These are phyloP conservation scores for Inonotus obliquus DNA, from an alignment of 1,284 basidiomycete species.

Conservation along the genomic window DNA sequence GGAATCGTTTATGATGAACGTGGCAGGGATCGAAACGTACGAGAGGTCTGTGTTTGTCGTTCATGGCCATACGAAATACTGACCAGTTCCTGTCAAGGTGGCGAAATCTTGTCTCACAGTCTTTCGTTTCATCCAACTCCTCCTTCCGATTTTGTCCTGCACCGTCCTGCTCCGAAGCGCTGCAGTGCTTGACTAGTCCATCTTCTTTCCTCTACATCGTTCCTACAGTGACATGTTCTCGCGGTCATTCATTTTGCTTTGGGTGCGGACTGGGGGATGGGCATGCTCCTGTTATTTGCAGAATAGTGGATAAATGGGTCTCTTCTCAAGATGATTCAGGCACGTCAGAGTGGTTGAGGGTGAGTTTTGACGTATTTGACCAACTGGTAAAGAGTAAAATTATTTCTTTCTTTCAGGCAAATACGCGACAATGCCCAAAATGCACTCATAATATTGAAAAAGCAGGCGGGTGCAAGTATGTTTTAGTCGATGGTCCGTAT, in stretches of 20 bases:
- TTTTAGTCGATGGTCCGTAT: not conserved
- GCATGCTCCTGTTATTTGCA: slow-evolving; percentile 61
- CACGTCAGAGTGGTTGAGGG: slow-evolving; percentile 62
- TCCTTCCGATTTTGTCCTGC: slow-evolving; percentile 56
- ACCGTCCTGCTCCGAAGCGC: slow-evolving; percentile 31
- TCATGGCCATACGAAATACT: not conserved
- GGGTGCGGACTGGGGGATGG: slow-evolving; percentile 48
- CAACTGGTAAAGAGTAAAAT: too few species aligned
- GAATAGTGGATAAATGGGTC: slow-evolving; percentile 54
- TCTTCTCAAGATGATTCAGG: slow-evolving; percentile 67
- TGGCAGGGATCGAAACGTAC: slow-evolving; percentile 33
- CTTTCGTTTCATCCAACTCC: slow-evolving; percentile 55
- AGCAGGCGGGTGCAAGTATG: slow-evolving; percentile 67
- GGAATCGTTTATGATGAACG: slow-evolving; percentile 39
- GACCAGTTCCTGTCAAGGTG: slow-evolving; percentile 34
- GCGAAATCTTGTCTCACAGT: slow-evolving; percentile 49
- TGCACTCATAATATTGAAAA: slow-evolving; percentile 69
- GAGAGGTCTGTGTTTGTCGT: slow-evolving; percentile 30
- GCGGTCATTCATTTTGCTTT: slow-evolving; percentile 50
- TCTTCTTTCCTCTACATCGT: slow-evolving; percentile 46
- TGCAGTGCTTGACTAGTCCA: slow-evolving; percentile 31
- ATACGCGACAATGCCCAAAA: slow-evolving; percentile 65
- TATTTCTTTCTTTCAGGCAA: slow-evolving; percentile 35
- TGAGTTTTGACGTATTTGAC: not conserved
- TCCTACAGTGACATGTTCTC: slow-evolving; percentile 51